Percentiles rank a stretch among this genome's conserved stretches.
Evolutionary conservation across 2,329 filamentous ascomycete species (phyloP).

Genomic region (Penicillium capsulatum): DNA sequence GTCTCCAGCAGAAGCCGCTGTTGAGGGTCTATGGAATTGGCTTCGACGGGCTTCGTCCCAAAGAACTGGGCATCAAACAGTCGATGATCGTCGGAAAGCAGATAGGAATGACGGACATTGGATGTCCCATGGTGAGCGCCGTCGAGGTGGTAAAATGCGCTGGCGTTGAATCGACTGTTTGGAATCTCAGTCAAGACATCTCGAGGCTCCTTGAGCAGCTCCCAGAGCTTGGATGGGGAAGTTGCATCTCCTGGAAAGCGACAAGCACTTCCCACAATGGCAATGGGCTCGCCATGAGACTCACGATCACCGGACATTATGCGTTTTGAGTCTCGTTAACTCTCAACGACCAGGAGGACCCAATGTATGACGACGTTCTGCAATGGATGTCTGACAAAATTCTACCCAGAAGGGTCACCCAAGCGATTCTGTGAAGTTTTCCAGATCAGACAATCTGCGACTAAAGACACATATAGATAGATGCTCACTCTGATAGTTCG

Average conservation of each 20-base stretch:
- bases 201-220: conserved; percentile 22
- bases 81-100: conserved; percentile 22
- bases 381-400: conserved; percentile 5
- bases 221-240: conserved; percentile 25
- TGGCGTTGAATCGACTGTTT: conserved; percentile 19
- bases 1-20: conserved; percentile 26
- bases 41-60: conserved; percentile 25
- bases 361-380: conserved; percentile 5
- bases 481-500: background rate
- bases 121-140: conserved; percentile 23
- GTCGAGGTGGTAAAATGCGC: conserved; percentile 24
- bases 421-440: conserved; percentile 3
- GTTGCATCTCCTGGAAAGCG: conserved; percentile 24
- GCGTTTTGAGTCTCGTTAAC: conserved; percentile 3
- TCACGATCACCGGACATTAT: conserved; percentile 15
- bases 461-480: conserved; percentile 7
- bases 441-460: too few relatives aligned
- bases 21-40: conserved; percentile 31
- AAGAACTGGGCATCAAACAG: conserved; percentile 28
- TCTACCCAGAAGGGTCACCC: conserved; percentile 3
- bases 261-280: conserved; percentile 26
- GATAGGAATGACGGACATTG: conserved; percentile 25
- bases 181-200: conserved; percentile 23
- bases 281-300: conserved; percentile 20
- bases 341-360: background rate